phyloP scores from a whole-genome alignment of 805 yeast genomes.

The Nakazawaea wyomingensis region DNA sequence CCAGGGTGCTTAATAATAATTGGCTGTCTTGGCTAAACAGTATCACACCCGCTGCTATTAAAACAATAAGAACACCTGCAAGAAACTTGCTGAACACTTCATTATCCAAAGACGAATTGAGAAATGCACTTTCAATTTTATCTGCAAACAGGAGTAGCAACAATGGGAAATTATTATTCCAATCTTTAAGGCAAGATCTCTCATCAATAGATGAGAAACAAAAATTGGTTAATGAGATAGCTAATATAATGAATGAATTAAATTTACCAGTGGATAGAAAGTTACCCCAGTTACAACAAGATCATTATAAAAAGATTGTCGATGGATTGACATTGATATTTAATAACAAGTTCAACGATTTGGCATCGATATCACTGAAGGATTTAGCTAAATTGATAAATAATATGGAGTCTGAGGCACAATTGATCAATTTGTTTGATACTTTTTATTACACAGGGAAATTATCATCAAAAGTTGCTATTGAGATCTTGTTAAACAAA shows the following conservation, averaged over 20 bases:
- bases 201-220: not conserved
- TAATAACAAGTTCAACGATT: conserved; percentile 1
- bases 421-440: conserved; percentile 8
- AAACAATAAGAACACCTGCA: no score
- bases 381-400: conserved; percentile 9
- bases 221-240: not conserved
- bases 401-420: not conserved
- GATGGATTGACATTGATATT: conserved; percentile 8
- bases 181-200: conserved; percentile 4
- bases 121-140: conserved; percentile 1
- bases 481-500: conserved; percentile 9
- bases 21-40: no score
- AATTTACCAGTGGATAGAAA: conserved; percentile 11
- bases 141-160: not conserved
- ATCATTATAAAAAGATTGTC: conserved; percentile 7
- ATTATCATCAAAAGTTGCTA: conserved; percentile 1
- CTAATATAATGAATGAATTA: conserved; percentile 4
- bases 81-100: no score
- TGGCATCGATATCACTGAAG: not conserved
- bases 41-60: no score
- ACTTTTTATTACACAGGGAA: conserved; percentile 8
- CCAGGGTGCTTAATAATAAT: not conserved
- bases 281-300: conserved; percentile 2
- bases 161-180: not conserved
- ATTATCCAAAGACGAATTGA: conserved; percentile 1